Evolutionary conservation across 371 early-diverging fungal genomes (phyloP).

Genomic region (Mortierella sp.): DNA sequence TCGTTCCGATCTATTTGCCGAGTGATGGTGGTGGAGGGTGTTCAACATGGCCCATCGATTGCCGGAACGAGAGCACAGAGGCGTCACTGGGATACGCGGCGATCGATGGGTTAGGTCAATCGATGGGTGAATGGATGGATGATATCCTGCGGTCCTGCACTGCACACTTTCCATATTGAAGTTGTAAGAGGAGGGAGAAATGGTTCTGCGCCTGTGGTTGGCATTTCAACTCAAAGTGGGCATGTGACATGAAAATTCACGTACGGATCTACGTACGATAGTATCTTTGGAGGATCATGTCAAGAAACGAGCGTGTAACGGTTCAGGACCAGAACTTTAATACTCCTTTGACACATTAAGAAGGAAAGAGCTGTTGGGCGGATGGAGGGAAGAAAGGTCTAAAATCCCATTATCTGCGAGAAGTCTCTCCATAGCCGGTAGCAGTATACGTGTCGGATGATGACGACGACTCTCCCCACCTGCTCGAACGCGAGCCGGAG

Average conservation of each 20-base stretch:
- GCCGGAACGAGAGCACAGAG: too few relatives aligned
- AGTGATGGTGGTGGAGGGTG: too few relatives aligned
- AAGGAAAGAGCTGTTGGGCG: too few relatives aligned
- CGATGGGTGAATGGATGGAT: conserved; percentile 19
- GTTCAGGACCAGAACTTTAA: too few relatives aligned
- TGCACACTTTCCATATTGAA: conserved; percentile 37
- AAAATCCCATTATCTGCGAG: conserved; percentile 15
- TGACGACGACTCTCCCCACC: conserved; percentile 15
- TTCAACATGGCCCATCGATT: too few relatives aligned
- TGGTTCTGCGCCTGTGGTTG: not conserved
- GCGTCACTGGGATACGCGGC: not conserved
- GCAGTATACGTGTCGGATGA: conserved; percentile 24
- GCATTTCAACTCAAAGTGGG: not conserved
- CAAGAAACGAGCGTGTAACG: too few relatives aligned
- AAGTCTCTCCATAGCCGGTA: conserved; percentile 44
- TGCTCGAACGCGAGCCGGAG: conserved; percentile 11
- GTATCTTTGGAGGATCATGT: too few relatives aligned
- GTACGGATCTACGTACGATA: too few relatives aligned
- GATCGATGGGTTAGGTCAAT: conserved; percentile 5
- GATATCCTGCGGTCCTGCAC: not conserved
- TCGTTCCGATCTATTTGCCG: too few relatives aligned
- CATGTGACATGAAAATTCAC: not conserved
- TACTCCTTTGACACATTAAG: too few relatives aligned
- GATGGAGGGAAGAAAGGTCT: too few relatives aligned
- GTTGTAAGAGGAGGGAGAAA: conserved; percentile 32